Conservation (phyloP, 495 filamentous ascomycete species). For the Lichina pygmaea region DNA sequence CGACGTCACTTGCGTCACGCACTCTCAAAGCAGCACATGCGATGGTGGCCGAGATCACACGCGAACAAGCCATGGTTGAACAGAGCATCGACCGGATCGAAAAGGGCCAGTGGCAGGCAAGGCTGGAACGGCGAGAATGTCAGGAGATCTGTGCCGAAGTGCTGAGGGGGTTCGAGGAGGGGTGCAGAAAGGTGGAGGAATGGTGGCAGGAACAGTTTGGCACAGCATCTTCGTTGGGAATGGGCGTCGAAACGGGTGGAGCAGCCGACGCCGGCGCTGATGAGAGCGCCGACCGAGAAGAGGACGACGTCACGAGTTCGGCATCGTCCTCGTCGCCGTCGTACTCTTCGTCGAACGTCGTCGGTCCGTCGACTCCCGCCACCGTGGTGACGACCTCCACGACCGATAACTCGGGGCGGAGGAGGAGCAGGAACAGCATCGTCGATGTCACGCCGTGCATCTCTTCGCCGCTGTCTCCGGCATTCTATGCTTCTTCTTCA, state of each 20-base stretch:
- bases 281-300: no score
- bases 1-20: constrained; percentile 50
- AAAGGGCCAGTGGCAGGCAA: constrained; percentile 52
- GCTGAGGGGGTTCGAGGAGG: constrained; percentile 70
- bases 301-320: no score
- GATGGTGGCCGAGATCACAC: constrained; percentile 54
- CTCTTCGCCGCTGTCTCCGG: no score
- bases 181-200: constrained; percentile 19
- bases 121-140: constrained; percentile 47
- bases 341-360: no score
- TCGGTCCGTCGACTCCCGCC: no score
- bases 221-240: neutral
- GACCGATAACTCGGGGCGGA: no score
- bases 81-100: constrained; percentile 59
- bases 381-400: no score
- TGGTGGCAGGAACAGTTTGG: neutral
- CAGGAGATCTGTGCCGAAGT: constrained; percentile 59
- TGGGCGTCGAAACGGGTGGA: neutral
- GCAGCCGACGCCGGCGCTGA: no score
- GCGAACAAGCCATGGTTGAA: constrained; percentile 57
- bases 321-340: no score
- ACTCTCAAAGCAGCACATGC: constrained; percentile 50
- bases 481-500: no score
- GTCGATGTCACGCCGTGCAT: no score
- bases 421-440: no score